Evolutionary conservation across 2,329 filamentous ascomycete species (phyloP), one percentile per base, ranked within the genome.

Genomic region (Apiospora arundinis): DNA sequence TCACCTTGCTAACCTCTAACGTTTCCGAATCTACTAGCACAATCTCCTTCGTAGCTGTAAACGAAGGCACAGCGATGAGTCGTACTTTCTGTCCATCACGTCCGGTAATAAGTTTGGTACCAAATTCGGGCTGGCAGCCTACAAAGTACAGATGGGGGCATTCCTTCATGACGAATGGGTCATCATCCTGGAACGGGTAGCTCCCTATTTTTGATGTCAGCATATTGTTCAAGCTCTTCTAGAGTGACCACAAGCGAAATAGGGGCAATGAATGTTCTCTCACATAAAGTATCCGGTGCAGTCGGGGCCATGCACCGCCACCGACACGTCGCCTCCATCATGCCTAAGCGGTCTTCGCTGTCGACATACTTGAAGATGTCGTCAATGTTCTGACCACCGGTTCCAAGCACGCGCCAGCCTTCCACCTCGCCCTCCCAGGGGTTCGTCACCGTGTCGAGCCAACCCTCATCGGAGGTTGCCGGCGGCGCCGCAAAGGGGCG

Each of bases 221-320:
- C 11, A 63, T n/a, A 40, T 40, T 40, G 11, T 45, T 16, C 40
- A 65, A 40, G 11, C 21, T 18, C 25, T 0, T 18, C 6, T 14
- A 32, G 3, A n/a, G 32, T 18, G 28, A 40, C 18, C 56, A 46
- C 25, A 5, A 28, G 23, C 14, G 14, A 21, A 56, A 56, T 23
- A 44, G 46, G 68, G 49, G 56, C 21, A 14, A 18, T 1, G 16
- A 16, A 25, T 65, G 25, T n/a, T 37, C 11, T 85, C 93, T 86
- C 86, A 95, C 95, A 97, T 60, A 99, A 80, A 0, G 97, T 99
- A 82, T 99, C 97, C 0, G 97, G 96, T 1, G 96, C 96, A 0
- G 96, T 99, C 1, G 96, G 96, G 6, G 96, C 96, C 75, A 91
- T 91, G 79, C 94, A 93, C 73, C 96, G 89, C 96, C 96, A 99